phyloP scores from a whole-genome alignment of 257 asterid genomes.

The Solanum peruvianum region DNA sequence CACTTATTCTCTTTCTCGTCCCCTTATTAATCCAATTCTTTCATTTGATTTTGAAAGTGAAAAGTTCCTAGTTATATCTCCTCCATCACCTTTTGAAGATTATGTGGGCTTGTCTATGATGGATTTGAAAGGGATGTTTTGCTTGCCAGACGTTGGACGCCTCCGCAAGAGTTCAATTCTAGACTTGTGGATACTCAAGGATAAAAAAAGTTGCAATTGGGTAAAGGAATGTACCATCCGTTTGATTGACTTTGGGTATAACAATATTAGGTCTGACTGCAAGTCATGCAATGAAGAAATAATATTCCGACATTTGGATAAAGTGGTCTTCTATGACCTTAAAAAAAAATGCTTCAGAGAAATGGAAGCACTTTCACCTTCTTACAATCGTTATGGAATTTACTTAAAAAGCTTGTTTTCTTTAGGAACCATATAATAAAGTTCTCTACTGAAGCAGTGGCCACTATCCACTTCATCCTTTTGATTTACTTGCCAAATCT shows the following conservation, averaged over 20 bases:
- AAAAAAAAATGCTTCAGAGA: background rate
- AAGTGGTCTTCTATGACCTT: background rate
- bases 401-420: background rate
- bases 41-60: background rate
- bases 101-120: background rate
- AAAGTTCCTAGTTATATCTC: background rate
- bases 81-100: background rate
- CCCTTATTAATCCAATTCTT: background rate
- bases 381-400: background rate
- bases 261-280: background rate
- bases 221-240: background rate
- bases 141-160: background rate
- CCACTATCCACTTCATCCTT: background rate
- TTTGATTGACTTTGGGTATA: background rate
- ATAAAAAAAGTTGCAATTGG: background rate
- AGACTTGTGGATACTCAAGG: background rate
- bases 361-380: background rate
- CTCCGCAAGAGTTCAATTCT: background rate
- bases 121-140: background rate
- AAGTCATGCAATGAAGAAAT: background rate
- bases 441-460: background rate
- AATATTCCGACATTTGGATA: background rate
- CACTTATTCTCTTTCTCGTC: background rate
- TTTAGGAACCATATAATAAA: background rate
- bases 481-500: background rate